Evolutionary conservation across 148 eudicot species (phyloP).

Genomic region (Chenopodium formosanum): DNA sequence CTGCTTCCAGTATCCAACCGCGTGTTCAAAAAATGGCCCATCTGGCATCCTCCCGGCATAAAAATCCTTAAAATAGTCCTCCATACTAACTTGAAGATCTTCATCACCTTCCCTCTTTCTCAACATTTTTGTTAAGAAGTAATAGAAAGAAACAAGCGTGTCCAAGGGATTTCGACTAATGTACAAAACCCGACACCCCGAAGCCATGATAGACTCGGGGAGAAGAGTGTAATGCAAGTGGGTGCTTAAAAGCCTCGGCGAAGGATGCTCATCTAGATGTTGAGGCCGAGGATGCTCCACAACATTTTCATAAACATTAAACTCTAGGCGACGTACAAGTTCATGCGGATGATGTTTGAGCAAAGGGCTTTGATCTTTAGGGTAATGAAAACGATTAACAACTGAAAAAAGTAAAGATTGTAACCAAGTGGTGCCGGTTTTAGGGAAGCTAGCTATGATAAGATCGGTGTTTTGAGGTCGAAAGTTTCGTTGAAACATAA

Average conservation of each 20-base stretch:
- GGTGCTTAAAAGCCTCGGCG: slow-evolving; percentile 7
- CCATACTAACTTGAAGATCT: neutral
- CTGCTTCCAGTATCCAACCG: slow-evolving; percentile 32
- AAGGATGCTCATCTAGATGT: neutral
- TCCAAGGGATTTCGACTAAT: slow-evolving; percentile 3
- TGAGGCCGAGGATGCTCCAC: neutral
- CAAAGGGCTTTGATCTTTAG: neutral
- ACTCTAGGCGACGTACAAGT: neutral
- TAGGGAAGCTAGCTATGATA: neutral
- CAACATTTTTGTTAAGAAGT: too few species aligned
- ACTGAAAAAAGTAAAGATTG: neutral
- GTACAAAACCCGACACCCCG: neutral
- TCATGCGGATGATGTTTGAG: slow-evolving; percentile 5
- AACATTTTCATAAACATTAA: neutral
- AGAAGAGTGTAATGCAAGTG: neutral
- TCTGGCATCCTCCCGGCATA: slow-evolving; percentile 5
- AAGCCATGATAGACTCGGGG: neutral
- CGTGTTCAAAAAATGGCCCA: slow-evolving; percentile 35
- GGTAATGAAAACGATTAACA: slow-evolving; percentile 1
- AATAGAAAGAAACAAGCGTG: too few species aligned
- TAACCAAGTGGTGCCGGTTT: slow-evolving; percentile 13
- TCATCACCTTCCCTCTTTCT: neutral
- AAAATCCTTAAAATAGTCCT: slow-evolving; percentile 10
- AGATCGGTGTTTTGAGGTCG: slow-evolving; percentile 2
- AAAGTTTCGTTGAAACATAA: neutral